These are phyloP conservation scores for Psilocybe azurescens DNA, from an alignment of 768 basidiomycete species.

Conservation along the genomic window DNA sequence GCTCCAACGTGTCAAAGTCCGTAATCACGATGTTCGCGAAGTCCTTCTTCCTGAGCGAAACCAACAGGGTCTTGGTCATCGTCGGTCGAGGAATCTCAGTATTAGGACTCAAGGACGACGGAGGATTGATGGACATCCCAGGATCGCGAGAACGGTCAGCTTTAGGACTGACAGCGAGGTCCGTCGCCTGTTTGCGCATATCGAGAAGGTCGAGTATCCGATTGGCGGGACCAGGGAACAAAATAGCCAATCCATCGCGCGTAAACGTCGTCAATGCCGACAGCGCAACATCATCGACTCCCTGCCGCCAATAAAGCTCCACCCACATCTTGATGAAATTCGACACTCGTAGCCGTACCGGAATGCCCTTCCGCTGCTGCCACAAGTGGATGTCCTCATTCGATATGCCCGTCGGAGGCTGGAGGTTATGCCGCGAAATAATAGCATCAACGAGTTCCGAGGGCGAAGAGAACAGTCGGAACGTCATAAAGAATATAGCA, in stretches of 20 bases:
- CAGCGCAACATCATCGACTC: conserved; percentile 71
- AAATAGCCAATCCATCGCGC: conserved; percentile 58
- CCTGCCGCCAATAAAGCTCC: conserved; percentile 87
- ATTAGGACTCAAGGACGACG: conserved; percentile 42
- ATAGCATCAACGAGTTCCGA: conserved; percentile 75
- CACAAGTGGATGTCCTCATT: conserved; percentile 72
- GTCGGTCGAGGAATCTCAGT: conserved; percentile 85
- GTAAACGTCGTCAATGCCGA: conserved; percentile 64
- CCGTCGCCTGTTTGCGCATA: conserved; percentile 54
- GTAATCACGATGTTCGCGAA: conserved; percentile 69
- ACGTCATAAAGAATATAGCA: conserved; percentile 93
- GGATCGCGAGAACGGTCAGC: conserved; percentile 74
- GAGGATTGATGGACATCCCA: conserved; percentile 75
- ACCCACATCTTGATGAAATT: conserved; percentile 96
- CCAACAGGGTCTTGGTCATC: conserved; percentile 80
- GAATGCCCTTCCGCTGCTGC: conserved; percentile 87
- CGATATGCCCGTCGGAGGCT: conserved; percentile 61
- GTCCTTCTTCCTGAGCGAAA: conserved; percentile 68
- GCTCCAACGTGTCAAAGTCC: conserved; percentile 93
- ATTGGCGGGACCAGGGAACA: conserved; percentile 74
- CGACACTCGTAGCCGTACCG: conserved; percentile 88
- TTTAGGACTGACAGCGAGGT: conserved; percentile 56
- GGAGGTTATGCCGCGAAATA: conserved; percentile 83
- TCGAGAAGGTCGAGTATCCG: conserved; percentile 74
- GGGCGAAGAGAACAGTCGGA: conserved; percentile 89